Conservation (phyloP, 1,284 basidiomycete genomes). For the Peniophora sp. region DNA sequence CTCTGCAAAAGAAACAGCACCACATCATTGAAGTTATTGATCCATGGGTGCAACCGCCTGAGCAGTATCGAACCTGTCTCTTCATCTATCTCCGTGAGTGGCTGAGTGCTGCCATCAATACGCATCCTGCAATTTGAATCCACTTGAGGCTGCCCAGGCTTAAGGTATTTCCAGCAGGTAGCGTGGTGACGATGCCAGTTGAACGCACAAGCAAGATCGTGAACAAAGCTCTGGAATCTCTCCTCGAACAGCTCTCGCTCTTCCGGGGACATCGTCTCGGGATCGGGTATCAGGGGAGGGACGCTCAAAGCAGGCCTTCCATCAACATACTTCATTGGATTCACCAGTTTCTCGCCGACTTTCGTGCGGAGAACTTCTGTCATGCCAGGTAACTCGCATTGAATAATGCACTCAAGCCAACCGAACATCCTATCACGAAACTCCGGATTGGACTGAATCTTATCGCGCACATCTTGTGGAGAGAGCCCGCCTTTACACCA, state of each 20-base stretch:
- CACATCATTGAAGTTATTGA: constrained; percentile 9
- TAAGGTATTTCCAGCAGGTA: constrained; percentile 9
- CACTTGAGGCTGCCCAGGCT: constrained; percentile 2
- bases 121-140: constrained; percentile 9
- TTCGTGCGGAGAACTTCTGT: neutral
- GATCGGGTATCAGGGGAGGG: neutral
- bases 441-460: neutral
- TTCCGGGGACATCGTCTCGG: neutral
- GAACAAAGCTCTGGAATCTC: constrained; percentile 1
- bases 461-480: constrained; percentile 8
- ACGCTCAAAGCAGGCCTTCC: neutral
- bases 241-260: neutral
- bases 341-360: neutral
- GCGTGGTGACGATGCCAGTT: constrained; percentile 7
- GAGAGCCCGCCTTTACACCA: constrained; percentile 14
- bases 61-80: constrained; percentile 4
- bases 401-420: constrained; percentile 9
- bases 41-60: constrained; percentile 8
- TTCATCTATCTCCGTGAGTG: constrained; percentile 2
- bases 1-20: constrained; percentile 13
- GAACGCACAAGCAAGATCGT: constrained; percentile 2
- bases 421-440: constrained; percentile 5
- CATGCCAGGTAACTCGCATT: constrained; percentile 10
- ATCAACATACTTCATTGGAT: neutral
- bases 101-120: neutral